Evolutionary conservation across 108 stramenopile genomes (phyloP).

Genomic region (Mediolabrus comicus): DNA sequence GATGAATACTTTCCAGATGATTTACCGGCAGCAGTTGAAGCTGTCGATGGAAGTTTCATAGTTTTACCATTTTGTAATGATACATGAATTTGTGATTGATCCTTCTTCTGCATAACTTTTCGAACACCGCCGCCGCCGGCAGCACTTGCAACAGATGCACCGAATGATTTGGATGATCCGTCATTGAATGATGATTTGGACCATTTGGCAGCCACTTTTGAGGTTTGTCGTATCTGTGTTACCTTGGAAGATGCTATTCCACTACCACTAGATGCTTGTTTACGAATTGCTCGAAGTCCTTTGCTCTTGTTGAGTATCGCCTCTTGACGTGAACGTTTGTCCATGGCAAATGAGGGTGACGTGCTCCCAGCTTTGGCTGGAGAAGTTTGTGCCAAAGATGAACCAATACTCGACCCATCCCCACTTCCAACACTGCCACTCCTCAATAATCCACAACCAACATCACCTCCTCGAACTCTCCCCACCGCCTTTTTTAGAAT

Average conservation of each 20-base stretch:
- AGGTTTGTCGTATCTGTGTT: constrained; percentile 16
- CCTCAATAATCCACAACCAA: background rate
- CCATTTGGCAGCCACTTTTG: constrained; percentile 27
- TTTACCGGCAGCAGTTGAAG: background rate
- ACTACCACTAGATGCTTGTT: background rate
- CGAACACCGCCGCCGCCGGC: background rate
- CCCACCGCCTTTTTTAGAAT: constrained; percentile 33
- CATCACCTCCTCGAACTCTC: constrained; percentile 29
- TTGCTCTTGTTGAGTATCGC: constrained; percentile 36
- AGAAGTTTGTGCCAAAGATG: background rate
- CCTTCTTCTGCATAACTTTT: background rate
- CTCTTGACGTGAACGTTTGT: constrained; percentile 6
- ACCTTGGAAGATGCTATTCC: constrained; percentile 5
- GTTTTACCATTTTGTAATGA: constrained; percentile 25
- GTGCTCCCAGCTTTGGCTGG: no score
- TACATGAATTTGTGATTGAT: constrained; percentile 17
- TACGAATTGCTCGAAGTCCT: constrained; percentile 22
- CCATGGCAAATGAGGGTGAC: background rate
- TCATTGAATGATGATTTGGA: constrained; percentile 17
- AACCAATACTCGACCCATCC: background rate
- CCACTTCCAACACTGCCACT: background rate
- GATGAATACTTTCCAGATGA: constrained; percentile 36
- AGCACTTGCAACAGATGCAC: constrained; percentile 34
- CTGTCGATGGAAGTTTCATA: constrained; percentile 28
- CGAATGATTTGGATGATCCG: constrained; percentile 4